Evolutionary conservation across 495 filamentous ascomycete species (phyloP).

Genomic region (Penicillium canescens): DNA sequence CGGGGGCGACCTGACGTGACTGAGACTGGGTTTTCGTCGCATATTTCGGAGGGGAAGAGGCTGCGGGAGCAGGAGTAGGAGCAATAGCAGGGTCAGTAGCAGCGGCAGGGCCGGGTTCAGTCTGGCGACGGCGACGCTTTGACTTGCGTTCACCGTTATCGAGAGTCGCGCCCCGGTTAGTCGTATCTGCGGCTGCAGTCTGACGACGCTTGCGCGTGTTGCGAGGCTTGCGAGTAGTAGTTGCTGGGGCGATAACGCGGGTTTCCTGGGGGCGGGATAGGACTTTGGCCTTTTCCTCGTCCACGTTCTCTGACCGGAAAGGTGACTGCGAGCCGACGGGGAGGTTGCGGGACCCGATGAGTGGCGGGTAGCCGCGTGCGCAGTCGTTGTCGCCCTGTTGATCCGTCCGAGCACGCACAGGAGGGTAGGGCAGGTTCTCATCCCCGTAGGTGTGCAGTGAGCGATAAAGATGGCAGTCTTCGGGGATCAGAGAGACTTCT

Average conservation of each 20-base stretch:
- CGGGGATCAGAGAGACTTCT: conserved; percentile 28
- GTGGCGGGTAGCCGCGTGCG: conserved; percentile 41
- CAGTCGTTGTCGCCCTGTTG: conserved; percentile 32
- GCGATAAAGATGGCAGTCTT: conserved; percentile 26
- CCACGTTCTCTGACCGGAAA: conserved; percentile 17
- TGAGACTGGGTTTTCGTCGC: conserved; percentile 1
- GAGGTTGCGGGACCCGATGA: conserved; percentile 40
- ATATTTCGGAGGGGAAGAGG: conserved; percentile 3
- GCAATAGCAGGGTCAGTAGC: too few species aligned
- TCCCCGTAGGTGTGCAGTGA: conserved; percentile 32
- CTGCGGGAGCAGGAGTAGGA: background rate
- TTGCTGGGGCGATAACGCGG: background rate
- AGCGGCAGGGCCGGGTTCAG: background rate
- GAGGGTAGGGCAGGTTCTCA: conserved; percentile 30
- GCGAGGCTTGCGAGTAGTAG: conserved; percentile 4
- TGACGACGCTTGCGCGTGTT: conserved; percentile 8
- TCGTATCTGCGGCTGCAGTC: background rate
- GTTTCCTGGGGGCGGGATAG: background rate
- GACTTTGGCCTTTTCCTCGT: conserved; percentile 11
- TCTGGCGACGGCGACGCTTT: conserved; percentile 9
- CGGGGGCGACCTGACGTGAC: background rate
- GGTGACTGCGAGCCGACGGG: conserved; percentile 12
- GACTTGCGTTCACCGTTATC: conserved; percentile 9
- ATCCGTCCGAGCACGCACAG: conserved; percentile 27
- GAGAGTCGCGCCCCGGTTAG: background rate